These are phyloP conservation scores for Echium plantagineum DNA, from an alignment of 257 asterid species.

Conservation along the genomic window DNA sequence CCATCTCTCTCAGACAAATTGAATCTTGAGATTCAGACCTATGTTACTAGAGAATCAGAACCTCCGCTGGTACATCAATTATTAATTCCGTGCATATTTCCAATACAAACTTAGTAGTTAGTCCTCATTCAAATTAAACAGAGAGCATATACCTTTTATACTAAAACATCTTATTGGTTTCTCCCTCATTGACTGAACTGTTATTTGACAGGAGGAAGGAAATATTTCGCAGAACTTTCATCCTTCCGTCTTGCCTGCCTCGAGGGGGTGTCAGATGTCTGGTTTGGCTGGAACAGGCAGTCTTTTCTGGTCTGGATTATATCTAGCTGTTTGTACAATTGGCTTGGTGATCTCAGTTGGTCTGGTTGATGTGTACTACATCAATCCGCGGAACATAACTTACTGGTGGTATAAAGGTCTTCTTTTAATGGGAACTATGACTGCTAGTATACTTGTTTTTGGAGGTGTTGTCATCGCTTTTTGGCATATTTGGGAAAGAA, in stretches of 20 bases:
- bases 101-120: no score
- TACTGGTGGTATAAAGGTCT: constrained; percentile 71
- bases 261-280: constrained; percentile 43
- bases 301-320: constrained; percentile 69
- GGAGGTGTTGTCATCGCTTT: constrained; percentile 56
- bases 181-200: background rate
- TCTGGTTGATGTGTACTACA: constrained; percentile 34
- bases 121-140: no score
- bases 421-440: constrained; percentile 48
- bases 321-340: constrained; percentile 38
- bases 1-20: constrained; percentile 40
- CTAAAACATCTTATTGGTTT: background rate
- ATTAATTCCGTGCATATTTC: no score
- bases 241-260: constrained; percentile 21
- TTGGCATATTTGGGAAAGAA: constrained; percentile 69
- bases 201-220: constrained; percentile 64
- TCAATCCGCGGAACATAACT: constrained; percentile 38
- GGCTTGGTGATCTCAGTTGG: constrained; percentile 44
- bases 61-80: constrained; percentile 52
- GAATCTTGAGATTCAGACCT: constrained; percentile 63
- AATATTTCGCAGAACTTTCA: constrained; percentile 20
- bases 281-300: constrained; percentile 76
- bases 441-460: constrained; percentile 36
- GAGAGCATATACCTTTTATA: no score
- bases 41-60: constrained; percentile 66